phyloP scores from a whole-genome alignment of 352 stramenopile genomes.

The Aphanomyces stellatus region DNA sequence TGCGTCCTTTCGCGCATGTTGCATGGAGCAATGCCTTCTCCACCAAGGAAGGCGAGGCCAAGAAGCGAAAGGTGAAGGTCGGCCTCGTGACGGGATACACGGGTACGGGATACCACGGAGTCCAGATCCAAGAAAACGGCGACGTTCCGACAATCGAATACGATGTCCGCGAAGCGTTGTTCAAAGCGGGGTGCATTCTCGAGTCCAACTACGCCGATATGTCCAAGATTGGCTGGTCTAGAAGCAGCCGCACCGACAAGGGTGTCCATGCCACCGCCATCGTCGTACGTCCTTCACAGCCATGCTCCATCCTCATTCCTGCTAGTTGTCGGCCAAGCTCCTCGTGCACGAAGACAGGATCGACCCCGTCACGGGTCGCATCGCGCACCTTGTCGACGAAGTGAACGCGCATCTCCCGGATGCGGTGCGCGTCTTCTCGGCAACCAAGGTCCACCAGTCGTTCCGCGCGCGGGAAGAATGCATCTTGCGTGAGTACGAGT shows the following conservation, averaged over 20 bases:
- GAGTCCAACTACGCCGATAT: conserved; percentile 84
- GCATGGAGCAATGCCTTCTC: neutral
- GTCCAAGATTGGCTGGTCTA: conserved; percentile 84
- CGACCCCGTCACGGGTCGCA: conserved; percentile 43
- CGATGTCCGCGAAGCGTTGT: conserved; percentile 68
- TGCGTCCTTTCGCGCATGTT: neutral
- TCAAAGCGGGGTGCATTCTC: conserved; percentile 69
- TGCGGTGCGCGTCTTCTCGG: conserved; percentile 82
- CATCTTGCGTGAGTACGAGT: conserved; percentile 85
- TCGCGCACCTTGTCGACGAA: conserved; percentile 43
- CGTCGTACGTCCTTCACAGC: conserved; percentile 43
- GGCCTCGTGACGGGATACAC: conserved; percentile 79
- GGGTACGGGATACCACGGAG: conserved; percentile 60
- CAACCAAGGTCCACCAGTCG: conserved; percentile 80
- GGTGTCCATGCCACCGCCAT: conserved; percentile 86
- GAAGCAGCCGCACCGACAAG: conserved; percentile 88
- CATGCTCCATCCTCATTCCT: neutral
- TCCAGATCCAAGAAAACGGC: conserved; percentile 57
- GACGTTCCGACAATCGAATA: conserved; percentile 79
- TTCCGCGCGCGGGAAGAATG: conserved; percentile 85
- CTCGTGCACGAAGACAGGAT: conserved; percentile 71
- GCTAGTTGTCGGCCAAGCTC: conserved; percentile 80
- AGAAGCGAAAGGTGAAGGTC: conserved; percentile 72
- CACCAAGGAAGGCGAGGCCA: neutral
- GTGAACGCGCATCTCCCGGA: conserved; percentile 74